These are phyloP conservation scores for Quercus lobata DNA, from an alignment of 331 rosid species.

Conservation along the genomic window DNA sequence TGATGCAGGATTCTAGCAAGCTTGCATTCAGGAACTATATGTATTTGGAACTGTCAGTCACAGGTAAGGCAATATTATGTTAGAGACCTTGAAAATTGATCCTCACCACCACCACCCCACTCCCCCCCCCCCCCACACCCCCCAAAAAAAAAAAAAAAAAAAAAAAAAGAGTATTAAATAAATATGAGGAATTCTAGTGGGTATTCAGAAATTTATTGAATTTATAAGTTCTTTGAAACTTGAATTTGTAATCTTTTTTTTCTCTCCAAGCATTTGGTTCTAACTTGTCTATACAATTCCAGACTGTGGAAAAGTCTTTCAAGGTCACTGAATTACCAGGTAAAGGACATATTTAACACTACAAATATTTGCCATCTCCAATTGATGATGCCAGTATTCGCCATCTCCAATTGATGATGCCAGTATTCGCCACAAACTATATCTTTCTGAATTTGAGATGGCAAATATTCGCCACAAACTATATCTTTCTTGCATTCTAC, in stretches of 20 bases:
- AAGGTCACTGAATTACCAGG: conserved; percentile 77
- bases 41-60: conserved; percentile 76
- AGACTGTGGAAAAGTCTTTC: conserved; percentile 64
- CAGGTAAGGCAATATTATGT: conserved; percentile 43
- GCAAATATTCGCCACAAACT: not conserved
- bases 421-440: no score
- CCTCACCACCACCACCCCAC: not conserved
- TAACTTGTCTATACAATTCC: conserved; percentile 23
- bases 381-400: no score
- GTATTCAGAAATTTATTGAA: no score
- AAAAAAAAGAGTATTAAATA: not conserved
- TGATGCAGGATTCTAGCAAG: conserved; percentile 74
- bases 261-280: not conserved
- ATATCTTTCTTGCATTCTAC: not conserved
- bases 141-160: no score
- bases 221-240: not conserved
- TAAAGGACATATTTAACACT: conserved; percentile 19
- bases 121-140: no score
- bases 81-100: no score
- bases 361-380: not conserved
- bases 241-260: not conserved
- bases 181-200: no score
- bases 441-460: not conserved
- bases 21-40: conserved; percentile 76
- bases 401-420: not conserved